phyloP scores from a whole-genome alignment of 2,329 filamentous ascomycete species.

The Aspergillus pseudoglaucus region DNA sequence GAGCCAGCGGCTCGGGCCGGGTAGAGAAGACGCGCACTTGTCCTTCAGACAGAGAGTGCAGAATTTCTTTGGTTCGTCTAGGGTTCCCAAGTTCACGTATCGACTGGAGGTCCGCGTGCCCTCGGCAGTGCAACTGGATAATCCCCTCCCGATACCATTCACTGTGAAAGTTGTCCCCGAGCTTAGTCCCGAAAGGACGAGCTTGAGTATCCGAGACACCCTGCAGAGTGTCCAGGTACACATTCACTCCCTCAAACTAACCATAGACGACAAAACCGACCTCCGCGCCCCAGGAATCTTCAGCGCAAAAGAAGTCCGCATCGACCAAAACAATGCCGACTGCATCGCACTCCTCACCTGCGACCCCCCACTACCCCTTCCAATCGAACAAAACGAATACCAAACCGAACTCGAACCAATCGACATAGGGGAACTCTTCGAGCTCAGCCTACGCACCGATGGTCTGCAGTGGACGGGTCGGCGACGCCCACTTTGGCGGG shows the following conservation, averaged over 20 bases:
- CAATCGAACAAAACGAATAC: neutral
- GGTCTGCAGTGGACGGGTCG: neutral
- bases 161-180: neutral
- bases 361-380: neutral
- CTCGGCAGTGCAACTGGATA: neutral
- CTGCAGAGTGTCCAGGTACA: neutral
- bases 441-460: neutral
- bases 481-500: neutral
- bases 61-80: neutral
- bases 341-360: neutral
- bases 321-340: neutral
- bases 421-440: neutral
- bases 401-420: neutral
- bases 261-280: neutral
- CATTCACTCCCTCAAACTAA: neutral
- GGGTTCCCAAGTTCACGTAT: neutral
- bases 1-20: neutral
- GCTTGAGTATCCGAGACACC: neutral
- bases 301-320: too few species aligned
- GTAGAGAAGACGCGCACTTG: neutral
- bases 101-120: neutral
- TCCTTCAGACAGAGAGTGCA: neutral
- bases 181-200: neutral
- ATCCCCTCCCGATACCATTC: neutral
- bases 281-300: neutral